Evolutionary conservation across 2,329 filamentous ascomycete species (phyloP), one percentile per base, ranked within the genome.

Genomic region (Chrysoporthe austroafricana): DNA sequence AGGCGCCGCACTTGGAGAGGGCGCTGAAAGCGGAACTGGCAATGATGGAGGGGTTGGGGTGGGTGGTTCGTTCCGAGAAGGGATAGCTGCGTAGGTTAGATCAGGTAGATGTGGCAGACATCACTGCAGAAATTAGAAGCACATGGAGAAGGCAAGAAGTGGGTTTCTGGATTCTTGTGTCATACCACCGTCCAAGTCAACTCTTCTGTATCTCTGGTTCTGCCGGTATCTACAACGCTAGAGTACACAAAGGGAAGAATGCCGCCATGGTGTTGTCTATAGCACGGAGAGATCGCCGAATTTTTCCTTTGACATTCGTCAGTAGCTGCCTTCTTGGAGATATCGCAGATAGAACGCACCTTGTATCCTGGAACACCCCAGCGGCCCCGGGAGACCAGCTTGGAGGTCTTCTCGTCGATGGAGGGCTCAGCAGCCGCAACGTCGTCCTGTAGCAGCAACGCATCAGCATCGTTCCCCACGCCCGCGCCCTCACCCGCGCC

Each of bases 341-440:
- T 7, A 21, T 34, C 26, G 2, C n/a, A 32, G 36, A 42, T 8
- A 59, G 58, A 69, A 79, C 90, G 76, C 85, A 95, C 95, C 93
- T 97, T 97, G 92, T 99, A 99, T 80, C 96, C 96, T 72, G 96
- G 94, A 78, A 97, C 94, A 85, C 90, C 88, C 96, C 96, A 99
- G 89, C 94, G 93, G 81, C 95, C 95, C 91, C 96, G 97, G 82
- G 93, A 93, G 73, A 99, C 94, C 80, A 99, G 89, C 84, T 96
- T 90, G 77, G 90, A 85, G 76, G 95, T 97, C 88, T 96, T 96
- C 89, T 97, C 90, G 85, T 98, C 95, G 81, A 99, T 97, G 74
- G 97, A 95, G 76, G 96, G 94, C 81, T 94, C 93, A 76, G 95
- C 96, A 75, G 92, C 89, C 71, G 92, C 93, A 81, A 99, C 92